Percentiles rank a stretch among this genome's conserved stretches.
Evolutionary conservation across 2,329 filamentous ascomycete species (phyloP).

Genomic region (Botrytis byssoidea): DNA sequence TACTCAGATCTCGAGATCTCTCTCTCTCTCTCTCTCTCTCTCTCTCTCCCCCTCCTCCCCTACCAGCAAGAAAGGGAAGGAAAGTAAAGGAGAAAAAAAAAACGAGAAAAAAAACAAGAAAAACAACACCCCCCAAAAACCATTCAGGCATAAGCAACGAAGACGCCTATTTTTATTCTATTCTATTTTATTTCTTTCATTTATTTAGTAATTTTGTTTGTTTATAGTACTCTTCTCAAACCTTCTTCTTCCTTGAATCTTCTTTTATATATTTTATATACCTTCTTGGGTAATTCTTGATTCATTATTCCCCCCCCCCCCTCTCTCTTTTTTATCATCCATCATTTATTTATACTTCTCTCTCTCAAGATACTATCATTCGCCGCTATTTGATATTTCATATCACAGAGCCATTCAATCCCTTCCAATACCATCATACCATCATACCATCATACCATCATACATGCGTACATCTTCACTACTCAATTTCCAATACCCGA

Average conservation of each 20-base stretch:
- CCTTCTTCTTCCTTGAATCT: not conserved
- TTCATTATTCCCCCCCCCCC: not conserved
- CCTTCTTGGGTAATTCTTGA: slow-evolving; percentile 10
- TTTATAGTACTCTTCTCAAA: not conserved
- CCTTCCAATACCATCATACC: not conserved
- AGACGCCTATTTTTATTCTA: slow-evolving; percentile 29
- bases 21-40: not conserved
- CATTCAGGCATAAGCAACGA: slow-evolving; percentile 24
- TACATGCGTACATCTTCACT: not conserved
- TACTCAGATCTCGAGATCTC: not conserved
- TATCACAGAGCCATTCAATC: not conserved
- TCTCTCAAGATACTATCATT: not conserved
- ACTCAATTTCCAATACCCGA: not conserved
- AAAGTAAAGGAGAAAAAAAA: not conserved
- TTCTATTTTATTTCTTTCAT: slow-evolving; percentile 11
- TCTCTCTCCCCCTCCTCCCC: too few species aligned
- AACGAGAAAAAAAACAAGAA: not conserved
- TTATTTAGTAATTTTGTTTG: not conserved
- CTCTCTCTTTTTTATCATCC: not conserved
- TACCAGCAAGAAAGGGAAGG: not conserved
- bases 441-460: not conserved
- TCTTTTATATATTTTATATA: not conserved
- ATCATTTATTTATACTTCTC: slow-evolving; percentile 2
- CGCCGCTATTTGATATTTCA: not conserved
- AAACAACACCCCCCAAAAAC: not conserved